phyloP scores from a whole-genome alignment of 2,329 filamentous ascomycete species.

The Xenosphaeropsis pyriputrescens region DNA sequence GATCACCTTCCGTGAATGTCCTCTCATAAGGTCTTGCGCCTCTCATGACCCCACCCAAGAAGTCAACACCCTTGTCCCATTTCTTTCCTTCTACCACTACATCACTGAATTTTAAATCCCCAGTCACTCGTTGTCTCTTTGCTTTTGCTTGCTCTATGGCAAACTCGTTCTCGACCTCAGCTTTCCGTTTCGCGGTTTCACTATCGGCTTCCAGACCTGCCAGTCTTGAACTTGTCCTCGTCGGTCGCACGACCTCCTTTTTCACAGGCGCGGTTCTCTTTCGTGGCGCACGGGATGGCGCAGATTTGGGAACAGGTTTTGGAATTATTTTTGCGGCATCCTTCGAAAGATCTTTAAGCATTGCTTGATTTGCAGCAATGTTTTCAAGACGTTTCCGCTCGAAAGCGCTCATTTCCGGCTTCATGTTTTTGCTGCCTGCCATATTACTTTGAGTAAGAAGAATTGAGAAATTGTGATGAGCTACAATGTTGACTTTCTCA shows the following conservation, averaged over 20 bases:
- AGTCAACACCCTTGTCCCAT: slow-evolving; percentile 53
- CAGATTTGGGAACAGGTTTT: slow-evolving; percentile 31
- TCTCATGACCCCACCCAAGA: slow-evolving; percentile 46
- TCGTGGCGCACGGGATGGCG: slow-evolving; percentile 22
- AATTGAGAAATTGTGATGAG: slow-evolving; percentile 2
- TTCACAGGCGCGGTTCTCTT: slow-evolving; percentile 28
- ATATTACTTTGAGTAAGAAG: slow-evolving; percentile 21
- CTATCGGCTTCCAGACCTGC: slow-evolving; percentile 37
- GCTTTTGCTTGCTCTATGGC: slow-evolving; percentile 39
- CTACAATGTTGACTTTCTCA: not conserved
- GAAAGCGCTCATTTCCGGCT: slow-evolving; percentile 61
- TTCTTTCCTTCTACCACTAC: slow-evolving; percentile 69
- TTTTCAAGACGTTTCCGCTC: slow-evolving; percentile 76
- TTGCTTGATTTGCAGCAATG: slow-evolving; percentile 71
- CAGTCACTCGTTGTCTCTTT: slow-evolving; percentile 50
- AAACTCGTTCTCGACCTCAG: slow-evolving; percentile 45
- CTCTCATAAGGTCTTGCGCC: slow-evolving; percentile 68
- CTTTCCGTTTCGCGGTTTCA: slow-evolving; percentile 53
- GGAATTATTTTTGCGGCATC: slow-evolving; percentile 57
- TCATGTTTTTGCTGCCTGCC: slow-evolving; percentile 25
- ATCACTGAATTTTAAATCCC: slow-evolving; percentile 57
- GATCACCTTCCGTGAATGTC: slow-evolving; percentile 76
- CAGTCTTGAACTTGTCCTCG: slow-evolving; percentile 41
- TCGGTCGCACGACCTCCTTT: slow-evolving; percentile 31
- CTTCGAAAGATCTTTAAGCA: slow-evolving; percentile 63